Evolutionary conservation across 2,329 filamentous ascomycete genomes (phyloP), one percentile per base, ranked within the genome.

Genomic region (Aspergillus pseudoterreus): DNA sequence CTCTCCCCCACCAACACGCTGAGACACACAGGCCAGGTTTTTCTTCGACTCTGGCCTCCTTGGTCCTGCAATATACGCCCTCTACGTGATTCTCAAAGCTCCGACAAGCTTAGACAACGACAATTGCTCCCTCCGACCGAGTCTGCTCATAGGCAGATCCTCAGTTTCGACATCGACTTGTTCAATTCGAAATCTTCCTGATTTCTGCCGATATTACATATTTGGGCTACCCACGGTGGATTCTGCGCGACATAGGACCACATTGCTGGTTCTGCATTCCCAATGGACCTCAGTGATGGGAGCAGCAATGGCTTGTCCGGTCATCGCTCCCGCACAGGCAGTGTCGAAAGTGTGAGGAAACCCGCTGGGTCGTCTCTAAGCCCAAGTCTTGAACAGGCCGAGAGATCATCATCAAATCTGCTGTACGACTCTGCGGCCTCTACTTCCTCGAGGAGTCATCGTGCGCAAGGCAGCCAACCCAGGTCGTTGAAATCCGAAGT

Each of bases 401-500:
- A 54, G 45, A 55, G 54, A 32, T 42, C 57, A 5, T 50, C 59
- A 10, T 50, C 56, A n/a, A 49, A 47, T 19, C 47, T 58, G 19
- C 53, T 54, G 19, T 57, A 58, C 41, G 49, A 61, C 38, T 55
- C 56, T 9, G 53, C 55, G 27, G 51, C 57, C 33, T 50, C 57
- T 27, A 51, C 54, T 49, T 57, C 57, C 17, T 56, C 50, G 8
- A 58, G 45, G 17, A 35, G 41, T 19, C 47, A 54, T 47, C 46
- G 22, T 30, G 39, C 19, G 30, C 58, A 60, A 42, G 43, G 42
- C 8, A 52, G 58, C 21, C 51, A 56, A 43, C 46, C 52, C 14
- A 63, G 60, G 45, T 41, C 45, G 14, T 48, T 39, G 56, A 60
- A 49, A 41, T 45, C 43, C 17, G 67, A 67, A 35, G 47, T 47